Conservation (phyloP, 805 yeast genomes). For the Wickerhamiella shivajii region DNA sequence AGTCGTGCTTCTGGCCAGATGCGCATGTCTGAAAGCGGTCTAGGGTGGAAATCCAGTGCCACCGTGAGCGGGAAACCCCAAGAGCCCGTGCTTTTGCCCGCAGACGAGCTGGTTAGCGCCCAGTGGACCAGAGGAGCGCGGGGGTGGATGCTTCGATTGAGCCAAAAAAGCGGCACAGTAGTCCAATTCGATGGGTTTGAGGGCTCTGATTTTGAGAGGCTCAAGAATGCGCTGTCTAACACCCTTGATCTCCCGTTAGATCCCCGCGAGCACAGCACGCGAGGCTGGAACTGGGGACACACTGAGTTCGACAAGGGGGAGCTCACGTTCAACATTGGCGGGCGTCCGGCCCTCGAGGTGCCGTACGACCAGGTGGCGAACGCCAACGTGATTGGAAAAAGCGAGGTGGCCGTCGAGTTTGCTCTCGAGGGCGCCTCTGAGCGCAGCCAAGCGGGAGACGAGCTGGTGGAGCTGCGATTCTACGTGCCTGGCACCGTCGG, state of each 20-base stretch:
- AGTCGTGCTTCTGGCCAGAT: slow-evolving; percentile 73
- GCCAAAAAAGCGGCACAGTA: slow-evolving; percentile 77
- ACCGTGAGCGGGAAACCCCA: slow-evolving; percentile 25
- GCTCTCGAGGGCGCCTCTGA: slow-evolving; percentile 39
- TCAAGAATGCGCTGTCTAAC: slow-evolving; percentile 73
- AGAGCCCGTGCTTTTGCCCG: slow-evolving; percentile 78
- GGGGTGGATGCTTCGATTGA: slow-evolving; percentile 79
- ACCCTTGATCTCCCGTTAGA: slow-evolving; percentile 63
- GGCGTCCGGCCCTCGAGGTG: slow-evolving; percentile 81
- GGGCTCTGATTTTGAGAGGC: slow-evolving; percentile 55
- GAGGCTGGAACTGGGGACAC: slow-evolving; percentile 99
- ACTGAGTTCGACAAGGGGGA: slow-evolving; percentile 87
- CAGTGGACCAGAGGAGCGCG: slow-evolving; percentile 90
- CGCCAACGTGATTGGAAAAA: slow-evolving; percentile 78
- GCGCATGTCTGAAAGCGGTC: slow-evolving; percentile 91
- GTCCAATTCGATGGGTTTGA: slow-evolving; percentile 88
- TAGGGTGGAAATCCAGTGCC: slow-evolving; percentile 77
- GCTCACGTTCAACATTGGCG: slow-evolving; percentile 68
- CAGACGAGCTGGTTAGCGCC: slow-evolving; percentile 63
- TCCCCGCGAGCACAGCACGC: slow-evolving; percentile 73
- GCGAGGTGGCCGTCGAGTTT: slow-evolving; percentile 86
- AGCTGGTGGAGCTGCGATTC: slow-evolving; percentile 85
- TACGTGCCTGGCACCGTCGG: slow-evolving; percentile 76
- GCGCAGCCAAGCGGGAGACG: slow-evolving; percentile 67
- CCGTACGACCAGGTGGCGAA: slow-evolving; percentile 72